Percentiles rank a stretch among this genome's conserved stretches.
phyloP scores from a whole-genome alignment of 2,329 filamentous ascomycete species.

The Sodiomyces alkalinus region DNA sequence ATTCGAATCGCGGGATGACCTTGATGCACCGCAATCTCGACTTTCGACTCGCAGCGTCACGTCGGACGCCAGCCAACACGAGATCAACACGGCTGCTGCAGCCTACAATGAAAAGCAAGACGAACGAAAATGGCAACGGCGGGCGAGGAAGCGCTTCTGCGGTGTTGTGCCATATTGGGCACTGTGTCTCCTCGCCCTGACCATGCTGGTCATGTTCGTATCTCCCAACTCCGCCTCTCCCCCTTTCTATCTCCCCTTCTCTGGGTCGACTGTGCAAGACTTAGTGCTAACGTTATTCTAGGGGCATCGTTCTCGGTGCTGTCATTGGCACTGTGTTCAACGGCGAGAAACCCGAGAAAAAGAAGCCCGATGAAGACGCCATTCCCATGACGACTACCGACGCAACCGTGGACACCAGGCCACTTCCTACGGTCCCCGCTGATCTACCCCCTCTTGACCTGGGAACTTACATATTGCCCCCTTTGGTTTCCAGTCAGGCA shows the following conservation, averaged over 20 bases:
- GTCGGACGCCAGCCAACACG: conserved; percentile 35
- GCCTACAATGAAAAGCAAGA: conserved; percentile 33
- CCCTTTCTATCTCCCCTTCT: no score
- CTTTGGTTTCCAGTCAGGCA: conserved; percentile 30
- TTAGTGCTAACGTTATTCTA: not conserved
- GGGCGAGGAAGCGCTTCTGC: conserved; percentile 39
- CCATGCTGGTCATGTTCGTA: conserved; percentile 29
- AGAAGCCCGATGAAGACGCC: conserved; percentile 10
- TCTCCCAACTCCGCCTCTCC: no score
- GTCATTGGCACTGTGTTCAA: conserved; percentile 34
- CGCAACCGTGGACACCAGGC: conserved; percentile 31
- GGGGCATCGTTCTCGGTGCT: conserved; percentile 37
- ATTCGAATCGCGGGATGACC: conserved; percentile 42
- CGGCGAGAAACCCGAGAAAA: conserved; percentile 13
- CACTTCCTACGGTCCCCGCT: conserved; percentile 32
- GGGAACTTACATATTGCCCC: conserved; percentile 41
- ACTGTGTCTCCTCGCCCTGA: conserved; percentile 31
- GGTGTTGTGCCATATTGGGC: conserved; percentile 49
- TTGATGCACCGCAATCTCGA: conserved; percentile 33
- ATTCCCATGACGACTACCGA: conserved; percentile 19
- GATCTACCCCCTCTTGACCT: conserved; percentile 36
- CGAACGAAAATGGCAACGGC: conserved; percentile 27
- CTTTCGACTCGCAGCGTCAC: conserved; percentile 35
- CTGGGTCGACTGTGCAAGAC: no score
- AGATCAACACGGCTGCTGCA: conserved; percentile 36